Base-by-base conservation (phyloP, 768 basidiomycete species). In the Kondoa subrosea region DNA sequence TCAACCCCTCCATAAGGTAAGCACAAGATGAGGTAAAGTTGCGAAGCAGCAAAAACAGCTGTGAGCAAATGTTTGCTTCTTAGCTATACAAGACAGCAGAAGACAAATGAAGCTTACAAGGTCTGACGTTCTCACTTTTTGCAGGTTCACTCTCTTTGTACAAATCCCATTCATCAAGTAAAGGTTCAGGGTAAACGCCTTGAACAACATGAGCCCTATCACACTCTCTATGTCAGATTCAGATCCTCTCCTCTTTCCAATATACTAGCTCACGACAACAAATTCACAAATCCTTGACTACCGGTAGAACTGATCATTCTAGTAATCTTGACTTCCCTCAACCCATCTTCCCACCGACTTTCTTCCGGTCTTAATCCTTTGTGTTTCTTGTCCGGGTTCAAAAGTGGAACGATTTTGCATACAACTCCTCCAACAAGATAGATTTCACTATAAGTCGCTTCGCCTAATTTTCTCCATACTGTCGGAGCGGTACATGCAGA, bases 391-490 rank as follows among this genome's bases (percentile, higher is more conserved):
- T 70, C 83, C 80, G 63, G 84, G 80, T 33, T 14, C 30, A 59
- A 57, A 40, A 91, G 77, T 3, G 90, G 91, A 40, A 92, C 85
- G 58, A 95, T 82, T 79, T 92, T 93, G 71, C 92, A 81, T n/a
- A 92, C 91, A 34, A 92, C 84, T 4, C 31, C 3, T 17, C 14
- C 25, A 64, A 91, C 86, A 4, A 87, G 87, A 76, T 89, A 99
- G 31, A 99, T 95, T 75, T 99, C 95, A 0, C 90, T 93, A 77
- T 87, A 99, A 62, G 88, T 89, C 4, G 95, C 95, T 78, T 99
- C 95, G 56, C 93, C 93, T 59, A 96, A 85, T 77, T 99, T 99
- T 71, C 78, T 80, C 74, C 74, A 75, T 1, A 26, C n/a, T 26
- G 25, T 14, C 12, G 25, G 31, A 25, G 58, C n/a, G 21, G 2